Conservation (phyloP, 495 filamentous ascomycete genomes). For the Poronia punctata region DNA sequence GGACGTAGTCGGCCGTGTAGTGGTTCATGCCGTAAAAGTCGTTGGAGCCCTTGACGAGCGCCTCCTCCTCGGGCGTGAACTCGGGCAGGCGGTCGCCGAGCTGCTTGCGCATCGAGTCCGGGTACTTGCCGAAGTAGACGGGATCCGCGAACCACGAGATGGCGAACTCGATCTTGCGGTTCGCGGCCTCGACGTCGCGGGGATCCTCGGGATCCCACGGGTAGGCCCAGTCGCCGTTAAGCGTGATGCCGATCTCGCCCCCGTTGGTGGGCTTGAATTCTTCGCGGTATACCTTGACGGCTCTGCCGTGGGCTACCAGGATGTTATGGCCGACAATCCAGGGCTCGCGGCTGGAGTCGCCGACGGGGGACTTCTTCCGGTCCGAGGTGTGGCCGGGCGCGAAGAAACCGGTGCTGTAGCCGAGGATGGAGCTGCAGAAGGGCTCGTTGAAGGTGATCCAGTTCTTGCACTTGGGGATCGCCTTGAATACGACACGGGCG, state of each 20-base stretch:
- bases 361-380: slow-evolving; percentile 45
- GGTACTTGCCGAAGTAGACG: slow-evolving; percentile 69
- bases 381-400: slow-evolving; percentile 55
- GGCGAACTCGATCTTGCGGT: slow-evolving; percentile 59
- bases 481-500: slow-evolving; percentile 49
- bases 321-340: slow-evolving; percentile 59
- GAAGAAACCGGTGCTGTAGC: slow-evolving; percentile 53
- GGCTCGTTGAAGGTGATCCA: slow-evolving; percentile 67
- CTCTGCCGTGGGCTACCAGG: slow-evolving; percentile 50
- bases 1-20: slow-evolving; percentile 78
- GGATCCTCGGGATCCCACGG: slow-evolving; percentile 52
- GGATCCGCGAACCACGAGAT: slow-evolving; percentile 69
- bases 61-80: slow-evolving; percentile 57
- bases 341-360: slow-evolving; percentile 50
- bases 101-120: slow-evolving; percentile 67
- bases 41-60: slow-evolving; percentile 65
- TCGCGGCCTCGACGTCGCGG: slow-evolving; percentile 50
- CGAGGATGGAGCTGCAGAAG: slow-evolving; percentile 53
- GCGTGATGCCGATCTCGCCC: slow-evolving; percentile 56
- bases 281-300: slow-evolving; percentile 60
- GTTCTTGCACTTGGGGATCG: slow-evolving; percentile 52
- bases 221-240: slow-evolving; percentile 55
- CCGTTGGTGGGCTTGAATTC: slow-evolving; percentile 56
- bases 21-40: slow-evolving; percentile 85
- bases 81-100: slow-evolving; percentile 61